A percentile compares a stretch with the other conserved stretches of the same genome.
phyloP scores from a whole-genome alignment of 371 early-diverging fungal genomes.

The Syncephalastrum racemosum region DNA sequence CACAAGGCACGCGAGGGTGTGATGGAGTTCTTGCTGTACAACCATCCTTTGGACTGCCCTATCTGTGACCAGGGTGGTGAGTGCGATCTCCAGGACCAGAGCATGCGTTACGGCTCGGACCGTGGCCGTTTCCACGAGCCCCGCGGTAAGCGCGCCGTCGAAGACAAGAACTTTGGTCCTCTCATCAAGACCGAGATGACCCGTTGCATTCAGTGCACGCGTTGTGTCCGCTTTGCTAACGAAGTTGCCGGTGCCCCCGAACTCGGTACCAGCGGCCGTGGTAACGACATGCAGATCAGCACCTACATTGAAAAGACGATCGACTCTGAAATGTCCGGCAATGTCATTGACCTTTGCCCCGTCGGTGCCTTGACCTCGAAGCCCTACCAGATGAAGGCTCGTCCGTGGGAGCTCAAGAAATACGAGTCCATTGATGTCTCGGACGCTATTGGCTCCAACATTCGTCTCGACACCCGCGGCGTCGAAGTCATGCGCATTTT shows the following conservation, averaged over 20 bases:
- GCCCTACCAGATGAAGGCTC: constrained; percentile 92
- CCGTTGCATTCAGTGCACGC: constrained; percentile 98
- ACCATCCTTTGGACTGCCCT: constrained; percentile 98
- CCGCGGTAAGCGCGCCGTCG: constrained; percentile 92
- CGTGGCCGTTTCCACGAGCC: constrained; percentile 87
- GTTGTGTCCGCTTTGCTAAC: constrained; percentile 97
- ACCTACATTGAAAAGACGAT: constrained; percentile 92
- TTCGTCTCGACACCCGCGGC: constrained; percentile 95
- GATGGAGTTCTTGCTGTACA: constrained; percentile 96
- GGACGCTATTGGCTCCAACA: constrained; percentile 92
- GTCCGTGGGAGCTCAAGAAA: constrained; percentile 97
- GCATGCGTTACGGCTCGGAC: constrained; percentile 94
- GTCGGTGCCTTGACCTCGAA: constrained; percentile 97
- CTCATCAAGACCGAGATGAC: constrained; percentile 96
- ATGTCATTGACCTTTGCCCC: constrained; percentile 96
- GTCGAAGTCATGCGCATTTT: constrained; percentile 95
- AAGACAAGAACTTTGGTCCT: constrained; percentile 97
- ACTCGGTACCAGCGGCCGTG: constrained; percentile 94
- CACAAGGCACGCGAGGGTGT: constrained; percentile 98
- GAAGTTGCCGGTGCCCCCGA: constrained; percentile 96
- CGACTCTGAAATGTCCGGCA: constrained; percentile 94
- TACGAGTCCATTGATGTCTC: constrained; percentile 95
- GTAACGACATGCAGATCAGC: constrained; percentile 98
- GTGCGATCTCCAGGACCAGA: constrained; percentile 98
- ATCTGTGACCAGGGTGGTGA: constrained; percentile 99